A percentile compares a stretch with the other conserved stretches of the same genome.
phyloP scores from a whole-genome alignment of 441 rosid genomes.

The Pelargonium australe region DNA sequence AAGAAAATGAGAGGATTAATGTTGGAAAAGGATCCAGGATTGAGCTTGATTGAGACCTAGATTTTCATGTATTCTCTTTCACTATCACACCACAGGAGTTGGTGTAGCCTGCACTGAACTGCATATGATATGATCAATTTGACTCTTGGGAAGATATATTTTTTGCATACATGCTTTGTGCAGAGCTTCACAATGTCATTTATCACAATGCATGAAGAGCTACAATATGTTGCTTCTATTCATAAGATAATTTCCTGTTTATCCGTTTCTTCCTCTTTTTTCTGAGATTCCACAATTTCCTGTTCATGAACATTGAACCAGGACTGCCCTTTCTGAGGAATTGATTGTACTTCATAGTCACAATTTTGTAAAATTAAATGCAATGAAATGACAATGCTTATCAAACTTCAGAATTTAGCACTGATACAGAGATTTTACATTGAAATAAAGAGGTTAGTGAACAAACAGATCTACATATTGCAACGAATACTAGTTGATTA shows the following conservation, averaged over 20 bases:
- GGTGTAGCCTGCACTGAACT: too few relatives aligned
- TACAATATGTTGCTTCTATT: neutral
- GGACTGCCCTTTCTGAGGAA: too few relatives aligned
- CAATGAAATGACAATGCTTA: neutral
- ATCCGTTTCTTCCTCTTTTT: neutral
- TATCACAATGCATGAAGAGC: neutral
- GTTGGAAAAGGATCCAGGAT: constrained; percentile 64
- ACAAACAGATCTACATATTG: neutral
- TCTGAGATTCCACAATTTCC: too few relatives aligned
- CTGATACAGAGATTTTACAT: neutral
- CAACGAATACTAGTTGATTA: neutral
- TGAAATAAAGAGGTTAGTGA: neutral
- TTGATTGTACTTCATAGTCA: neutral
- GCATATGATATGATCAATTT: neutral
- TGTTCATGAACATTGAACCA: too few relatives aligned
- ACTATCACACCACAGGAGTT: too few relatives aligned
- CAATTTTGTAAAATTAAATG: neutral
- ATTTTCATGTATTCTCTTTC: constrained; percentile 38
- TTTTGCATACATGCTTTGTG: too few relatives aligned
- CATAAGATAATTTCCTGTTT: neutral
- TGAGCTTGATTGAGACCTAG: constrained; percentile 75
- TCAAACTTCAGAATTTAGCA: neutral
- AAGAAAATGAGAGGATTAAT: constrained; percentile 50
- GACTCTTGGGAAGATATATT: neutral
- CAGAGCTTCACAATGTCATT: neutral